These are phyloP conservation scores for Xanthoparmelia taractica DNA, from an alignment of 495 filamentous ascomycete species.

Conservation along the genomic window DNA sequence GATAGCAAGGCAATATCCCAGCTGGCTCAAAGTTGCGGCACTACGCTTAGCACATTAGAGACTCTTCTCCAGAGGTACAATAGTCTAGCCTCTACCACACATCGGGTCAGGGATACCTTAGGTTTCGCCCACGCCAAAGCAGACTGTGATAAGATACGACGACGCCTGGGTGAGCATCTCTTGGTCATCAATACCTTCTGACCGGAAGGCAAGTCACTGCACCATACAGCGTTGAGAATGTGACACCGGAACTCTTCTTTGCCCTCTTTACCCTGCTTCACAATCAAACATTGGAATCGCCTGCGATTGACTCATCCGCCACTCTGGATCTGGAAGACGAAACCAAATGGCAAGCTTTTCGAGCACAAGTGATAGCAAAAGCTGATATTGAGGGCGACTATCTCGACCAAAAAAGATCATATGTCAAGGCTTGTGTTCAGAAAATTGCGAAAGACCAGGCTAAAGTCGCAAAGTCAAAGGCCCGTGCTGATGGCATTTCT, in stretches of 20 bases:
- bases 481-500: too few relatives aligned
- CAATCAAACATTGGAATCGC: neutral
- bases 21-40: neutral
- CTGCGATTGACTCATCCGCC: too few relatives aligned
- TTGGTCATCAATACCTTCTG: neutral
- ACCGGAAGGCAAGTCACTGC: neutral
- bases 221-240: neutral
- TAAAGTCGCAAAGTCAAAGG: neutral
- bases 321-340: neutral
- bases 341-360: too few relatives aligned
- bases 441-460: neutral
- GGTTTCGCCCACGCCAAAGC: neutral
- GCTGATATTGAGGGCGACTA: neutral
- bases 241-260: neutral
- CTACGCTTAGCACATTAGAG: neutral
- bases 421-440: neutral
- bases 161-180: conserved; percentile 1
- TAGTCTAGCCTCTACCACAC: neutral
- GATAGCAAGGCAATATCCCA: neutral
- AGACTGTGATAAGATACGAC: neutral
- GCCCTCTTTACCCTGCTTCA: conserved; percentile 1
- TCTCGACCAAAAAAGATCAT: neutral
- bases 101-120: neutral
- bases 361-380: too few relatives aligned
- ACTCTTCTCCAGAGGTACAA: neutral